Percentiles rank a stretch among this genome's conserved stretches.
phyloP scores from a whole-genome alignment of 1,139 yeast species.

The Blastobotrys apis region DNA sequence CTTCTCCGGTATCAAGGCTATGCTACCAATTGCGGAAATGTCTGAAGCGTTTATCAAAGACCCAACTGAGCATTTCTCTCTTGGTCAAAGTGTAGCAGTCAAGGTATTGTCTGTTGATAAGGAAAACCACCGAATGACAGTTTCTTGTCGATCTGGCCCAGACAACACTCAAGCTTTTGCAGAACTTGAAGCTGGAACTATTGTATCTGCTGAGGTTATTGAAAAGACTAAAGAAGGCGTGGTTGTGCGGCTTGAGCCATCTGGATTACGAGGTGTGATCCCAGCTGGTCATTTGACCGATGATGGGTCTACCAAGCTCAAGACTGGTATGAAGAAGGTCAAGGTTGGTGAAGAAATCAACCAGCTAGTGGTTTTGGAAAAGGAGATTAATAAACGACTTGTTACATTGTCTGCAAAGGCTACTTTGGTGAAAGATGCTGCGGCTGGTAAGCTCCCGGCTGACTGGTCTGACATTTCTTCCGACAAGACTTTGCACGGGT shows the following conservation, averaged over 20 bases:
- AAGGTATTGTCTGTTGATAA: constrained; percentile 57
- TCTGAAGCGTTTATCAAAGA: constrained; percentile 80
- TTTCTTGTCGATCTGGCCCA: constrained; percentile 65
- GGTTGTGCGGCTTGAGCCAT: constrained; percentile 57
- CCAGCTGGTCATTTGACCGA: constrained; percentile 71
- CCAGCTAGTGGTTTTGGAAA: constrained; percentile 63
- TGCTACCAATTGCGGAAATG: constrained; percentile 80
- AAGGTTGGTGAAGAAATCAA: constrained; percentile 69
- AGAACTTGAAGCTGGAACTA: constrained; percentile 54
- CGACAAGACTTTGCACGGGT: constrained; percentile 54
- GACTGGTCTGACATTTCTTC: constrained; percentile 54
- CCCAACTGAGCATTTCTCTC: constrained; percentile 70
- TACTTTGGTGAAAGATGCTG: constrained; percentile 64
- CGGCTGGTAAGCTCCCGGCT: constrained; percentile 51
- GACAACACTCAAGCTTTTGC: constrained; percentile 42
- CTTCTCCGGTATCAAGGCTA: constrained; percentile 74
- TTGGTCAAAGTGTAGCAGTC: constrained; percentile 83
- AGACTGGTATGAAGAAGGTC: constrained; percentile 74
- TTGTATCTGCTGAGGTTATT: constrained; percentile 59
- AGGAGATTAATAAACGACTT: constrained; percentile 56
- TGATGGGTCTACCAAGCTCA: constrained; percentile 78
- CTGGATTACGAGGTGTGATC: constrained; percentile 64
- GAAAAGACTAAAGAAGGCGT: constrained; percentile 68
- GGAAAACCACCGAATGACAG: constrained; percentile 55
- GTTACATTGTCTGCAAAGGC: constrained; percentile 62